Base-by-base conservation (phyloP, 73 alveolate genomes). In the Urostyla sp. region DNA sequence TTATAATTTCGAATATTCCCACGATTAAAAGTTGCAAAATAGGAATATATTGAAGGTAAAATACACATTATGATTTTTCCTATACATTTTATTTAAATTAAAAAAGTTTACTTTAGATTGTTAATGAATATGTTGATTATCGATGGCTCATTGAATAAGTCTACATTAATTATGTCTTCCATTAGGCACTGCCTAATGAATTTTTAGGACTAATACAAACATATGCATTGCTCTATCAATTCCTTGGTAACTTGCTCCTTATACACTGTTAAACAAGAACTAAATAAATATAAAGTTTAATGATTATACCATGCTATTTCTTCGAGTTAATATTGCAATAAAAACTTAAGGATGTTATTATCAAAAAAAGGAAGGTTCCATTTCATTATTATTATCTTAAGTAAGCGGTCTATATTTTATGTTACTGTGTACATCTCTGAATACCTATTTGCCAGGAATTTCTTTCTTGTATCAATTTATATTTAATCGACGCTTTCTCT, bases 391-490 rank as follows among this genome's bases (percentile, higher is more conserved):
- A 63, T 63, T 8, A 13, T 8, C 44, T 6, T 40, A 15, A 63
- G 8, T 27, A 63, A 38, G 6, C 44, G 10, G 44, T 63, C 53
- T 27, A 63, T 10, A 21, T n/a, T 63, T 13, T 63, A 3, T 6
- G 24, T 63, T 63, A 43, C 15, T 3, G 37, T 6, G 2, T 43
- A 6, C 20, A 23, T 24, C 4, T 5, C 8, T 31, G 37, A 43
- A 24, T 63, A 57, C 44, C 79, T 63, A 1, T 13, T 13, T 6
- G 44, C 1, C 6, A 63, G 37, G 27, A 60, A 63, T 3, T 34
- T 34, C 24, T 43, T 30, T 63, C 79, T 36, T 38, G 37, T 60
- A 63, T 63, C 79, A 63, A 57, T 63, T 10, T 43, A 5, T 2
- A 63, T 38, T 27, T 5, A 31, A 63, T 63, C 79, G 7, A 38